A percentile compares a stretch with the other conserved stretches of the same genome.
phyloP scores from a whole-genome alignment of 2,329 filamentous ascomycete species.

The Knufia fluminis region DNA sequence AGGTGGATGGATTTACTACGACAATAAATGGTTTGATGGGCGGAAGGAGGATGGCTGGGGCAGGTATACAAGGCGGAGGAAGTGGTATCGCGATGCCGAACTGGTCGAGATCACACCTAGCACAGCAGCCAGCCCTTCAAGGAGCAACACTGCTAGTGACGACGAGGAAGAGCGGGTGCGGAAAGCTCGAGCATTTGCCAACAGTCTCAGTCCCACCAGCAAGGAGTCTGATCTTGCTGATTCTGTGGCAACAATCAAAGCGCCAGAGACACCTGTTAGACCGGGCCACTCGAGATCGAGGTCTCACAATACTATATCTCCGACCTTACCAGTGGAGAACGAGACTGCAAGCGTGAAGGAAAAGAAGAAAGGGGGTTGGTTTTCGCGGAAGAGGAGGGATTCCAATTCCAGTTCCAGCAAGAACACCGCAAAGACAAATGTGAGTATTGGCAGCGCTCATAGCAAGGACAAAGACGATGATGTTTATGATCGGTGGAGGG shows the following conservation, averaged over 20 bases:
- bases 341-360: neutral
- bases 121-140: constrained; percentile 36
- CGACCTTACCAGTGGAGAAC: neutral
- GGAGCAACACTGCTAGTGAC: constrained; percentile 26
- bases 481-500: constrained; percentile 18
- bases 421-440: neutral
- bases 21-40: constrained; percentile 95
- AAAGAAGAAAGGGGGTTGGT: constrained; percentile 8
- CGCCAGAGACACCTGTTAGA: neutral
- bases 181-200: constrained; percentile 18
- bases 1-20: constrained; percentile 93
- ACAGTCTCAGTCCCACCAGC: constrained; percentile 8
- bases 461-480: constrained; percentile 21
- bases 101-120: constrained; percentile 61
- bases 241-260: constrained; percentile 8
- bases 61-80: constrained; percentile 81
- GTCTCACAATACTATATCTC: neutral
- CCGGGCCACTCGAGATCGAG: neutral
- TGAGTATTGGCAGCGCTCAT: neutral
- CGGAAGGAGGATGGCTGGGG: constrained; percentile 87
- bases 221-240: constrained; percentile 9
- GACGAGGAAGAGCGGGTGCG: constrained; percentile 16
- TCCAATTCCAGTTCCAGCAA: neutral
- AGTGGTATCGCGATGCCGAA: constrained; percentile 96
- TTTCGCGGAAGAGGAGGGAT: constrained; percentile 2